phyloP scores from a whole-genome alignment of 495 filamentous ascomycete species.

The Penicillium antarcticum region DNA sequence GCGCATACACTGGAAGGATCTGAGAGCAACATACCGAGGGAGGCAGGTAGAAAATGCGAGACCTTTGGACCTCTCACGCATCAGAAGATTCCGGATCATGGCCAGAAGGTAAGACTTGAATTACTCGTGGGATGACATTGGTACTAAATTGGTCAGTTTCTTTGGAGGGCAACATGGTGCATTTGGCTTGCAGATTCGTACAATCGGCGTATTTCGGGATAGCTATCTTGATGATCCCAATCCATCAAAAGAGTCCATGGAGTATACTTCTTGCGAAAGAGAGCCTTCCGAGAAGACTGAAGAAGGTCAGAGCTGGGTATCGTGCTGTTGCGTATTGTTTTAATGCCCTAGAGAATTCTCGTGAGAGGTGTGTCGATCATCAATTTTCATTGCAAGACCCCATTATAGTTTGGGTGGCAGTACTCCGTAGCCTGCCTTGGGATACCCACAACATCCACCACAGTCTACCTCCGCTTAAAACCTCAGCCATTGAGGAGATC shows the following conservation, averaged over 20 bases:
- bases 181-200: slow-evolving; percentile 57
- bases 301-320: background rate
- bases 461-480: too few species aligned
- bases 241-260: background rate
- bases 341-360: background rate
- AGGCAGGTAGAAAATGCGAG: slow-evolving; percentile 53
- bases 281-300: background rate
- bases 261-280: background rate
- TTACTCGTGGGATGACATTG: background rate
- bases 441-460: too few species aligned
- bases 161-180: slow-evolving; percentile 71
- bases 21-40: slow-evolving; percentile 72
- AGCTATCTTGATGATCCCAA: slow-evolving; percentile 16
- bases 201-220: slow-evolving; percentile 43
- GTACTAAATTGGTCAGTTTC: slow-evolving; percentile 50
- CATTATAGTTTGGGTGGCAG: too few species aligned
- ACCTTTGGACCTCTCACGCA: slow-evolving; percentile 49
- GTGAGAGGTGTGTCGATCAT: too few species aligned
- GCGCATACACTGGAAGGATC: slow-evolving; percentile 55
- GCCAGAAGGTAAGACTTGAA: slow-evolving; percentile 61
- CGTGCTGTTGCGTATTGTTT: background rate
- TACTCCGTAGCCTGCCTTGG: too few species aligned
- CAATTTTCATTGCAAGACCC: too few species aligned
- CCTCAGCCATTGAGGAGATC: too few species aligned
- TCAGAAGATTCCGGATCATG: slow-evolving; percentile 73